Percentiles rank a stretch among this genome's conserved stretches.
These are phyloP conservation scores for Leishmania tarentolae DNA, from an alignment of 208 protist species.

Conservation along the genomic window DNA sequence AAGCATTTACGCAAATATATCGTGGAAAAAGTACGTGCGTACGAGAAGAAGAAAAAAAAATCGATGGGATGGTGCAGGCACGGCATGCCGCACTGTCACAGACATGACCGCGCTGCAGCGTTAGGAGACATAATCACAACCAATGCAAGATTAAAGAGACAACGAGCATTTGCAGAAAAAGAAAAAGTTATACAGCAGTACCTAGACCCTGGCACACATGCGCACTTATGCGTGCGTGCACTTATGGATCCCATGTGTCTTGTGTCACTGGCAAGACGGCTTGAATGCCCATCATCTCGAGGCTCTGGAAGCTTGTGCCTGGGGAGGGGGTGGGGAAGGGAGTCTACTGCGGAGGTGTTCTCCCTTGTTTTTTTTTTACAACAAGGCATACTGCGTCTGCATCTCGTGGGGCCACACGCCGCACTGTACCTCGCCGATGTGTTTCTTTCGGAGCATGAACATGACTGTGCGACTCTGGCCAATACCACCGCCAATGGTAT, in stretches of 20 bases:
- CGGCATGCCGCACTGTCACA: no score
- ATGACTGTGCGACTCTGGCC: conserved; percentile 88
- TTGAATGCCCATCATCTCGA: neutral
- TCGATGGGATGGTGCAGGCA: no score
- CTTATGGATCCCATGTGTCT: neutral
- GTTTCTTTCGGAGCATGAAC: conserved; percentile 89
- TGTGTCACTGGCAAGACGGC: neutral
- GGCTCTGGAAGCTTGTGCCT: neutral
- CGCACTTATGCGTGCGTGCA: neutral
- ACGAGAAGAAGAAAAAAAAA: no score
- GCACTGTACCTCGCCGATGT: conserved; percentile 93
- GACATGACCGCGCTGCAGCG: no score
- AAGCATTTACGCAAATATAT: no score
- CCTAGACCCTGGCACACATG: no score
- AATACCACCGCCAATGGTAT: conserved; percentile 88
- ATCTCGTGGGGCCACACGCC: conserved; percentile 78
- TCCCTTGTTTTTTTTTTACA: conserved; percentile 18
- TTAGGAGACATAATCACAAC: no score
- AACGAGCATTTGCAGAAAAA: no score
- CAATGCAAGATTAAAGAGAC: no score
- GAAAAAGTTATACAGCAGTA: no score
- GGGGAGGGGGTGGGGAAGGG: neutral
- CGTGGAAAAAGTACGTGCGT: no score
- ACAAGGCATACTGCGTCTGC: conserved; percentile 24
- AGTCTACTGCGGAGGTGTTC: neutral